Conservation (phyloP, 2,329 filamentous ascomycete genomes). For the Diplocarpon mali region DNA sequence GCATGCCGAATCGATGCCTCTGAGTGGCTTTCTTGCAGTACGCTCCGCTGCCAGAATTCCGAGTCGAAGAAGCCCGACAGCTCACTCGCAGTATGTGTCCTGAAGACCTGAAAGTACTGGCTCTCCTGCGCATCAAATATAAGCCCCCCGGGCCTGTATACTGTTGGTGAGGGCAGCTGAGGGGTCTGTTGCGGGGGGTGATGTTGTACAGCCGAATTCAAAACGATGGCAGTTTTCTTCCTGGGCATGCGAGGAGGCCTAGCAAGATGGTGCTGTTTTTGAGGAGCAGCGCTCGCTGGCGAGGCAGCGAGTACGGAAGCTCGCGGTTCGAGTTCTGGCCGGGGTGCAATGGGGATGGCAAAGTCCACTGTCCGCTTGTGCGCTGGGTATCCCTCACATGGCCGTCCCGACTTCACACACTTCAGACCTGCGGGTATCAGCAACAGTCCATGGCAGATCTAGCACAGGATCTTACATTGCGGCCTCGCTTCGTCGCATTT, state of each 20-base stretch:
- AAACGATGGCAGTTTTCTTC: neutral
- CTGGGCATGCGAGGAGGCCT: neutral
- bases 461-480: conserved; percentile 32
- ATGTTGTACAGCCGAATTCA: neutral
- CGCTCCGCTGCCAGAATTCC: conserved; percentile 51
- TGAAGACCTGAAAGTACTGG: conserved; percentile 52
- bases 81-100: conserved; percentile 48
- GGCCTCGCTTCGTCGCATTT: conserved; percentile 57
- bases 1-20: conserved; percentile 52
- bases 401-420: conserved; percentile 46
- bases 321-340: conserved; percentile 7
- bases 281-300: neutral
- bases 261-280: neutral
- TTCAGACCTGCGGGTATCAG: conserved; percentile 26
- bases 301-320: neutral
- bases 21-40: conserved; percentile 51
- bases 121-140: conserved; percentile 40
- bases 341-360: conserved; percentile 19
- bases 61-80: conserved; percentile 58
- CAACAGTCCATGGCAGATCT: neutral
- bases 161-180: conserved; percentile 9
- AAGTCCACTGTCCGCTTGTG: conserved; percentile 15
- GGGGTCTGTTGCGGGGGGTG: conserved; percentile 1
- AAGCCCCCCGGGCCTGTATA: conserved; percentile 24
- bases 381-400: conserved; percentile 47